These are phyloP conservation scores for Pseudogymnoascus sp. DNA, from an alignment of 2,329 filamentous ascomycete genomes.

Conservation along the genomic window DNA sequence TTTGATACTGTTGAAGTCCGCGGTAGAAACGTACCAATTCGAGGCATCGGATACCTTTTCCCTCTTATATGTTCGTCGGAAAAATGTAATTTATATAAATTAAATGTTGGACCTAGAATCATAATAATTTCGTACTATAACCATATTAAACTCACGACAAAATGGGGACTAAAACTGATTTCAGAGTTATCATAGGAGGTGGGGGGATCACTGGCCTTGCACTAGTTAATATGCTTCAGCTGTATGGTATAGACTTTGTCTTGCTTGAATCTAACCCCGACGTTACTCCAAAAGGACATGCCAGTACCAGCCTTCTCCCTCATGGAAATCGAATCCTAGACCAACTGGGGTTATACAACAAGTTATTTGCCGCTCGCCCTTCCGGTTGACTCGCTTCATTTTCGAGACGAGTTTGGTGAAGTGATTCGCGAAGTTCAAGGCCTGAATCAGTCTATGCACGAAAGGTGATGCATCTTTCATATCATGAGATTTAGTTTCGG, in stretches of 20 bases:
- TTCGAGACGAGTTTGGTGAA: background rate
- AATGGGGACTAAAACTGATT: background rate
- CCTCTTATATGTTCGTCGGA: background rate
- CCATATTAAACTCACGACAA: background rate
- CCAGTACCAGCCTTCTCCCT: conserved; percentile 35
- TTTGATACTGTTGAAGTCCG: background rate
- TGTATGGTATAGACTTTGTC: conserved; percentile 36
- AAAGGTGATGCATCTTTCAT: background rate
- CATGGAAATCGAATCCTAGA: conserved; percentile 37
- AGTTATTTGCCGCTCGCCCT: background rate
- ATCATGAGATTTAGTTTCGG: background rate
- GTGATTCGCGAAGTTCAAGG: background rate
- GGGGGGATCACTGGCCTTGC: conserved; percentile 38
- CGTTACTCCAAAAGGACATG: conserved; percentile 37
- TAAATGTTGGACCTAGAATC: background rate
- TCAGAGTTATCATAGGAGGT: conserved; percentile 36
- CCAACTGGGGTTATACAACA: conserved; percentile 35
- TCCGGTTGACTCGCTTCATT: background rate
- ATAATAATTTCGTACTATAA: background rate
- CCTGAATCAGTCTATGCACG: background rate
- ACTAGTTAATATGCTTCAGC: conserved; percentile 37
- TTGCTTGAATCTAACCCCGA: conserved; percentile 36
- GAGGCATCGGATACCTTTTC: background rate
- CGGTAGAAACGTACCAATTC: background rate
- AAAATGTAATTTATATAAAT: background rate